Conservation (phyloP, 2,329 filamentous ascomycete species). For the Aspergillus arachidicola region DNA sequence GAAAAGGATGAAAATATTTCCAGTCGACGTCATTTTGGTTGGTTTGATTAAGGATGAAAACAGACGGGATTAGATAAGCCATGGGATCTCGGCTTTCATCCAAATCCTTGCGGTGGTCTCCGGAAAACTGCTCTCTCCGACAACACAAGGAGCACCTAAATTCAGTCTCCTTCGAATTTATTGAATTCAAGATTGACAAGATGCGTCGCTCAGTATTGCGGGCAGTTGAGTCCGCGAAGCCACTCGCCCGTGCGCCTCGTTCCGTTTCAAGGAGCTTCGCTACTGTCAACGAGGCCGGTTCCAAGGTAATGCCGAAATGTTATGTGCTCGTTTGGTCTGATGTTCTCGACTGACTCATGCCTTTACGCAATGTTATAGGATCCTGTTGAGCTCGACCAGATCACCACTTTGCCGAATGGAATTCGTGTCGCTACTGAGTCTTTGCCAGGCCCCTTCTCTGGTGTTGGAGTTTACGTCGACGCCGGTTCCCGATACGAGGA, state of each 20-base stretch:
- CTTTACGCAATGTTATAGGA: conserved; percentile 56
- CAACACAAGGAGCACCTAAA: conserved; percentile 13
- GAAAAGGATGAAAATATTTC: neutral
- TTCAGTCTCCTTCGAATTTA: conserved; percentile 2
- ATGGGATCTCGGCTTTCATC: conserved; percentile 10
- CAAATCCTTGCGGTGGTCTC: conserved; percentile 21
- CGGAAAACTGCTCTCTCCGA: conserved; percentile 15
- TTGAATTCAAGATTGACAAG: conserved; percentile 15
- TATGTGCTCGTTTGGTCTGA: neutral
- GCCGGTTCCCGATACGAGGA: conserved; percentile 94
- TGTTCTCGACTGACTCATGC: neutral
- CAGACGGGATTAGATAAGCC: conserved; percentile 34
- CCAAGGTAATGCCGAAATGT: conserved; percentile 34
- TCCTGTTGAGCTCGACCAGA: conserved; percentile 80
- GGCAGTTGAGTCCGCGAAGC: conserved; percentile 42
- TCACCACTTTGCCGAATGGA: conserved; percentile 89
- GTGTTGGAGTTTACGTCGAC: conserved; percentile 93
- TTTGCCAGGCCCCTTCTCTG: conserved; percentile 89
- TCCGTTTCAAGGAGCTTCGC: conserved; percentile 39
- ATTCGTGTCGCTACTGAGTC: conserved; percentile 93
- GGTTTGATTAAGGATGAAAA: neutral
- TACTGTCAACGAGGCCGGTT: conserved; percentile 33
- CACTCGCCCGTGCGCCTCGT: conserved; percentile 36
- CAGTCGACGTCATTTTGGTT: neutral
- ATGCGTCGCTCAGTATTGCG: conserved; percentile 47